Base-by-base conservation (phyloP, 306 rosid species). In the Clitoria ternatea region DNA sequence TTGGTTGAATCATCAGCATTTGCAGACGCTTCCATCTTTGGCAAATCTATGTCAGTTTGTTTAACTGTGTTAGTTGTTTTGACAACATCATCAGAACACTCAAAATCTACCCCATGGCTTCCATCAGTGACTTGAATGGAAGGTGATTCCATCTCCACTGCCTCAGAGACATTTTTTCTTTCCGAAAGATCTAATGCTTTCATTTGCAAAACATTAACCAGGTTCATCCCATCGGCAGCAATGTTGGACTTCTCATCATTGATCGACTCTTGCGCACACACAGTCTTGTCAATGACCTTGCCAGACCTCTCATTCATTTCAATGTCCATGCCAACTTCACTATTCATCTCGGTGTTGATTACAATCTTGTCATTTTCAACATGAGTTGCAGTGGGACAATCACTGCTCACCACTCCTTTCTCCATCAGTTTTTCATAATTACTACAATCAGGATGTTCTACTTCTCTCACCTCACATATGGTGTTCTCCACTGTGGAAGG, bases 391-490 rank as follows among this genome's bases (percentile, higher is more conserved):
- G 74, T 45, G 40, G 57, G 65, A 78, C 63, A 69, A 47, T 72
- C 80, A 55, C 72, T 73, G 22, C 62, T 72, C 26, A 61, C 56
- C 32, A 53, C 65, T 33, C 67, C 95, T 66, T 72, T 72, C 68
- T 76, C 83, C 43, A 50, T 32, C 64, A 37, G 80, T 70, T 73
- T 77, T 35, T 74, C 83, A 66, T 43, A 66, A 67, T 52, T 78
- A 73, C 62, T 55, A 30, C 22, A 52, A 66, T 74, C 82, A 33
- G 33, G 66, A 45, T 14, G 66, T 44, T 86, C 88, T 49, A 77
- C 82, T 75, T 81, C 87, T 76, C 85, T 81, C 84, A 83, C 85
- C 82, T 76, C 91, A 61, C 85, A 71, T 53, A 77, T 61, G 14
- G 71, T 27, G 47, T 78, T 88, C 27, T 80, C 85, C 14, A 44